phyloP scores from a whole-genome alignment of 2,329 filamentous ascomycete genomes.

The Penicillium palitans region DNA sequence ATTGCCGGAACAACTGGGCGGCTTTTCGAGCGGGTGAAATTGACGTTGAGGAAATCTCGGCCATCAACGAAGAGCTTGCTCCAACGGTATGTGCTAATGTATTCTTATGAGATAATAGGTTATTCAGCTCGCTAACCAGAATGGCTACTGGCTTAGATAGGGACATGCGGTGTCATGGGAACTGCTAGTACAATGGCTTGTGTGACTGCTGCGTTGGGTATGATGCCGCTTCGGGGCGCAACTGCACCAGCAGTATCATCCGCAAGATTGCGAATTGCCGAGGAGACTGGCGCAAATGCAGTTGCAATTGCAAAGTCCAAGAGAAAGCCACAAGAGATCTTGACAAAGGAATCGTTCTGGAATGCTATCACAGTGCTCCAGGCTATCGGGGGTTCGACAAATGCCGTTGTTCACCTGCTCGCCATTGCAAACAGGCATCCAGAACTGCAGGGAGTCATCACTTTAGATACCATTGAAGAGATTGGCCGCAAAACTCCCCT shows the following conservation, averaged over 20 bases:
- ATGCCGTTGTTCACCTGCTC: slow-evolving; percentile 56
- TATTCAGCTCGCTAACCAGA: slow-evolving; percentile 7
- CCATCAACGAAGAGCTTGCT: slow-evolving; percentile 70
- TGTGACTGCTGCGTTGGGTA: slow-evolving; percentile 52
- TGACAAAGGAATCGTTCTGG: slow-evolving; percentile 50
- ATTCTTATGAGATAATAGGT: neutral
- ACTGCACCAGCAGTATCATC: slow-evolving; percentile 57
- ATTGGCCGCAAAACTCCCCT: slow-evolving; percentile 51
- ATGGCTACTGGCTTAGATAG: slow-evolving; percentile 31
- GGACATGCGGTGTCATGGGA: slow-evolving; percentile 60
- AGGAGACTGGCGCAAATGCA: slow-evolving; percentile 54
- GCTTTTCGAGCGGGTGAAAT: slow-evolving; percentile 64
- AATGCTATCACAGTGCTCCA: slow-evolving; percentile 57
- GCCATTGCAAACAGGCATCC: slow-evolving; percentile 58
- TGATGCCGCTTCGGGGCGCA: slow-evolving; percentile 56
- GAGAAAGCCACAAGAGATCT: slow-evolving; percentile 46
- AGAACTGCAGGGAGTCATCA: slow-evolving; percentile 46
- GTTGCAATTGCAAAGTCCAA: slow-evolving; percentile 45
- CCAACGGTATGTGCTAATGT: slow-evolving; percentile 57
- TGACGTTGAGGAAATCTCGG: slow-evolving; percentile 70
- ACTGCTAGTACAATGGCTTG: slow-evolving; percentile 61
- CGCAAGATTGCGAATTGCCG: slow-evolving; percentile 53
- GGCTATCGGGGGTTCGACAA: slow-evolving; percentile 58
- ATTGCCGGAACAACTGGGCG: slow-evolving; percentile 74
- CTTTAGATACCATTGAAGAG: slow-evolving; percentile 49